A percentile compares a stretch with the other conserved stretches of the same genome.
Conservation (phyloP, 2,329 filamentous ascomycete genomes). For the Penicillium psychrosexuale region DNA sequence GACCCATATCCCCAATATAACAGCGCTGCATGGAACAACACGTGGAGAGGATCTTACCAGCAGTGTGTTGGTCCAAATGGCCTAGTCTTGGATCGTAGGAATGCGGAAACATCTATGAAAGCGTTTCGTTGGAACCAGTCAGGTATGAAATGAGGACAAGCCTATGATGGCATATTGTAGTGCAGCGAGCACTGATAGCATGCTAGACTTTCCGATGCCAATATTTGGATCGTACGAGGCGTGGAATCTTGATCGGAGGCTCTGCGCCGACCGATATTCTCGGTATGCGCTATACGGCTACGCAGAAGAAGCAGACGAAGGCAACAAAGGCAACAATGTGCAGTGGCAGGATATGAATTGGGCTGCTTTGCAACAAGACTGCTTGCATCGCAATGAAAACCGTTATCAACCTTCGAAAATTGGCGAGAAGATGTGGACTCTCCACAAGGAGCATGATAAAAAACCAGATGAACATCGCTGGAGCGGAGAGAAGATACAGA, state of each 20-base stretch:
- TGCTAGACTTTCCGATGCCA: constrained; percentile 5
- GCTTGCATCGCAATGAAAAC: constrained; percentile 61
- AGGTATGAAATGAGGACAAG: not conserved
- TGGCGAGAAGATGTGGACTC: not conserved
- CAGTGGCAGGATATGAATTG: constrained; percentile 65
- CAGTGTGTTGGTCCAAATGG: not conserved
- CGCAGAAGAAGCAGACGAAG: constrained; percentile 2
- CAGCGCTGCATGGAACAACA: not conserved
- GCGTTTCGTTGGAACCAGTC: not conserved
- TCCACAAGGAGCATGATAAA: not conserved
- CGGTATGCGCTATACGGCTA: constrained; percentile 13
- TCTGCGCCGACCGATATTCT: constrained; percentile 7
- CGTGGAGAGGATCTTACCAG: not conserved
- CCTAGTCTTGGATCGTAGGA: not conserved
- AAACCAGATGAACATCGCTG: not conserved
- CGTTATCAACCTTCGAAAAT: constrained; percentile 19
- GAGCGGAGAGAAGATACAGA: not conserved
- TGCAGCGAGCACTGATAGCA: not conserved
- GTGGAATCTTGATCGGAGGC: constrained; percentile 7
- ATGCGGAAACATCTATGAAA: not conserved
- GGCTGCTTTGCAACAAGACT: constrained; percentile 66
- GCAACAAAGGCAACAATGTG: not conserved
- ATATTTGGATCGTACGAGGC: constrained; percentile 13
- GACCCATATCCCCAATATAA: not conserved
- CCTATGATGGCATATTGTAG: not conserved